Evolutionary conservation across 257 asterid genomes (phyloP).

Genomic region (Marsdenia floribunda): DNA sequence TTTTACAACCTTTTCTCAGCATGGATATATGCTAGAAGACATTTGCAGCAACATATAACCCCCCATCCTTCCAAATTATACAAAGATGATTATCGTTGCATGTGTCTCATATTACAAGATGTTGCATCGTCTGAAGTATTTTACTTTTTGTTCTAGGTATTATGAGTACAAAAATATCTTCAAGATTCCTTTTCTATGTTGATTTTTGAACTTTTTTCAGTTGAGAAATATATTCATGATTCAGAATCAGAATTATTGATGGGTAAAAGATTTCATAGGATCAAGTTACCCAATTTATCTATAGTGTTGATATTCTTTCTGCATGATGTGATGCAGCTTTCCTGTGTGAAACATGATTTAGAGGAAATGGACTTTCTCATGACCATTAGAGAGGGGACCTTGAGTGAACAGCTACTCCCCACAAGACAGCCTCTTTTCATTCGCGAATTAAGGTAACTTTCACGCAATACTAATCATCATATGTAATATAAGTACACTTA

Average conservation of each 20-base stretch:
- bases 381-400: conserved; percentile 83
- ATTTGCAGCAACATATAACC: not conserved
- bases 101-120: not conserved
- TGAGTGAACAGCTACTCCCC: conserved; percentile 94
- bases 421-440: conserved; percentile 73
- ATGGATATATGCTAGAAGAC: not conserved
- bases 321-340: conserved; percentile 52
- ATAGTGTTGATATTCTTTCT: conserved; percentile 12
- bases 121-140: not conserved
- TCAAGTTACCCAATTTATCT: not conserved
- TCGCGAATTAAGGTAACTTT: conserved; percentile 73
- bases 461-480: conserved; percentile 2
- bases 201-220: not conserved
- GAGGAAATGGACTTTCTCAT: conserved; percentile 93
- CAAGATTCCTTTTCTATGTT: not conserved
- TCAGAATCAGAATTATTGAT: not conserved
- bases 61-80: not conserved
- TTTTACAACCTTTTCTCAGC: not conserved
- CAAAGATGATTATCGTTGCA: not conserved
- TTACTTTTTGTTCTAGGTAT: not conserved
- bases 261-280: not conserved
- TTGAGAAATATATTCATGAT: not conserved
- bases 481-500: too few relatives aligned
- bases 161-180: not conserved
- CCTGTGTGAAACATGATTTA: conserved; percentile 69